Percentiles rank a stretch among this genome's conserved stretches.
phyloP scores from a whole-genome alignment of 2,329 filamentous ascomycete genomes.

The Pseudodiploospora longispora region DNA sequence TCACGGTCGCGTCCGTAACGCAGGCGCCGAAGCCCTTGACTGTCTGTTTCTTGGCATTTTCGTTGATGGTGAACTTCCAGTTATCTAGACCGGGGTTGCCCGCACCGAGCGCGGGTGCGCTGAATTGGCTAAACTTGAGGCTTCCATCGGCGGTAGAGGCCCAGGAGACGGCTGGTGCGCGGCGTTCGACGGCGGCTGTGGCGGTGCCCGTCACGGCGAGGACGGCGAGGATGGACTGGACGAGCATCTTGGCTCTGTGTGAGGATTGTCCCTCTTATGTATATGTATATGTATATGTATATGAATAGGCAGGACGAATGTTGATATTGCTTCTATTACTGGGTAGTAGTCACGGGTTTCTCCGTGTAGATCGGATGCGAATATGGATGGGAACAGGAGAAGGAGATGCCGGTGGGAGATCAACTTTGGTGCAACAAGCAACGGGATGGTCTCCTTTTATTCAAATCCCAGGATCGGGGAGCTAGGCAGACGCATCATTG shows the following conservation, averaged over 20 bases:
- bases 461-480: neutral
- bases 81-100: constrained; percentile 24
- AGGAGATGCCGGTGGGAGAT: no score
- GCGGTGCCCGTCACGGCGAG: constrained; percentile 3
- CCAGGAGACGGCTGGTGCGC: constrained; percentile 10
- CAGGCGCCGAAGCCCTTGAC: constrained; percentile 34
- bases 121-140: constrained; percentile 26
- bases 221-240: constrained; percentile 2
- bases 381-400: no score
- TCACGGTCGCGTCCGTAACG: constrained; percentile 33
- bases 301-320: no score
- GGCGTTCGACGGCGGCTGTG: constrained; percentile 4
- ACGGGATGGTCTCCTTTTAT: constrained; percentile 6
- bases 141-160: constrained; percentile 27
- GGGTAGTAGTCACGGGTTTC: no score
- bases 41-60: constrained; percentile 29
- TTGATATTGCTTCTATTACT: no score
- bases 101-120: constrained; percentile 25
- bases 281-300: neutral
- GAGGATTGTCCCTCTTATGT: neutral
- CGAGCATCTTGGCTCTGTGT: neutral
- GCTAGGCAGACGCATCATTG: no score
- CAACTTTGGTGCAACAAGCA: no score
- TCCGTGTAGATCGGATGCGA: no score
- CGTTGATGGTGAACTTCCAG: constrained; percentile 31